Conservation (phyloP, 2,329 filamentous ascomycete genomes). For the Myriosclerotinia scirpicola region DNA sequence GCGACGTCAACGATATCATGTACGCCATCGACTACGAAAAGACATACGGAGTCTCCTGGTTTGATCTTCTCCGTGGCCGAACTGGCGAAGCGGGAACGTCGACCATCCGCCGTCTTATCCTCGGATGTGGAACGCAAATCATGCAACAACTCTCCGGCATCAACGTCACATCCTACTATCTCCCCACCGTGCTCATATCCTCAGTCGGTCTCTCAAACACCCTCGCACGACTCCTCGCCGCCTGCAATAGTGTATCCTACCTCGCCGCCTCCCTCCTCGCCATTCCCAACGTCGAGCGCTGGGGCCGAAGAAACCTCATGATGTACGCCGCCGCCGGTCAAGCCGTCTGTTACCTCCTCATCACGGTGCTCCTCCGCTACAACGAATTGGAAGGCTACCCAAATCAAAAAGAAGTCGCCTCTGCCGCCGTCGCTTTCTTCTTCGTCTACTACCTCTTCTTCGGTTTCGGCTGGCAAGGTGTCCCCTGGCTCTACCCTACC, state of each 20-base stretch:
- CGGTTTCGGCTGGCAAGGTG: constrained; percentile 50
- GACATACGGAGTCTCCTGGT: constrained; percentile 19
- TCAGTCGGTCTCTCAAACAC: constrained; percentile 49
- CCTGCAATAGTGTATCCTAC: constrained; percentile 44
- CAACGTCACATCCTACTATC: constrained; percentile 49
- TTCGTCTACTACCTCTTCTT: constrained; percentile 57
- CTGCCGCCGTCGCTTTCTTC: constrained; percentile 40
- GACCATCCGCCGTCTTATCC: constrained; percentile 65
- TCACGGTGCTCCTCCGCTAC: constrained; percentile 46
- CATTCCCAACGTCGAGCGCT: constrained; percentile 50
- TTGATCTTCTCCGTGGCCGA: constrained; percentile 18
- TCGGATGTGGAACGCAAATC: constrained; percentile 64
- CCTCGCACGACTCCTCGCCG: constrained; percentile 54
- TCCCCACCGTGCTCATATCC: constrained; percentile 52
- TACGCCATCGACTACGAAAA: constrained; percentile 22
- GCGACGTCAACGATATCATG: constrained; percentile 50
- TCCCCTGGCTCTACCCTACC: constrained; percentile 52
- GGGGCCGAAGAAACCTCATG: constrained; percentile 72
- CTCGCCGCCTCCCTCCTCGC: constrained; percentile 35
- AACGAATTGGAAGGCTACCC: constrained; percentile 26
- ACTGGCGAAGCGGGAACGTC: constrained; percentile 9
- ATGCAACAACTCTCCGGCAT: constrained; percentile 52
- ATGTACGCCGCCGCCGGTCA: constrained; percentile 65
- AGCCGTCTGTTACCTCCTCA: constrained; percentile 60
- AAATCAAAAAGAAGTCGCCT: constrained; percentile 23